A percentile compares a stretch with the other conserved stretches of the same genome.
phyloP scores from a whole-genome alignment of 768 basidiomycete genomes.

The Mycena chlorophos region DNA sequence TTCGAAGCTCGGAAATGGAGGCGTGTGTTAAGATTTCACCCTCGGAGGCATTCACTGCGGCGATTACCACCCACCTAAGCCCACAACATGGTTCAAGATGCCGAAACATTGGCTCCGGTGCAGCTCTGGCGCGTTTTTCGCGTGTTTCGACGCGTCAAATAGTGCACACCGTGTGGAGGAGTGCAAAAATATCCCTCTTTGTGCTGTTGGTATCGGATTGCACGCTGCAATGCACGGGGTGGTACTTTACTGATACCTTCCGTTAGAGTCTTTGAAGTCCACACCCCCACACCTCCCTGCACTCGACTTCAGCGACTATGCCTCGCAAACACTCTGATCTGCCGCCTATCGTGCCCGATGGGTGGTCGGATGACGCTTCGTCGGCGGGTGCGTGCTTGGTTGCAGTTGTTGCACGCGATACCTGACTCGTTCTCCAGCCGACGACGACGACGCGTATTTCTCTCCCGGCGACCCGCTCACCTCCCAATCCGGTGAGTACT shows the following conservation, averaged over 20 bases:
- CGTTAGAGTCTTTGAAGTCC: background rate
- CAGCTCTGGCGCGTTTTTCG: no score
- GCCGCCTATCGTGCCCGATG: background rate
- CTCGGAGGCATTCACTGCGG: background rate
- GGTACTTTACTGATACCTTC: background rate
- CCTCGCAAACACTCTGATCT: background rate
- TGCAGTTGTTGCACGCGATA: background rate
- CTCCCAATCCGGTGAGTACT: background rate
- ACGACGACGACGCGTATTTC: background rate
- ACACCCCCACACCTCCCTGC: background rate
- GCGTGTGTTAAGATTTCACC: background rate
- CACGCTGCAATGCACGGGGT: background rate
- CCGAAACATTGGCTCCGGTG: background rate
- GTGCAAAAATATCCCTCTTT: background rate
- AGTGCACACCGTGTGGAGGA: background rate
- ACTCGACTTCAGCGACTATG: background rate
- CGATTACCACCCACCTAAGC: background rate
- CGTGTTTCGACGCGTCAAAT: background rate
- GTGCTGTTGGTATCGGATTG: background rate
- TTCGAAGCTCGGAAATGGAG: background rate
- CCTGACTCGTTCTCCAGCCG: background rate
- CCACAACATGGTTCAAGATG: background rate
- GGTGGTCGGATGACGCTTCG: background rate
- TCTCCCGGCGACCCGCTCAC: background rate
- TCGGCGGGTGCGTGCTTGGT: background rate